Evolutionary conservation across 2,329 filamentous ascomycete species (phyloP).

Genomic region (Pseudogymnoascus sp.): DNA sequence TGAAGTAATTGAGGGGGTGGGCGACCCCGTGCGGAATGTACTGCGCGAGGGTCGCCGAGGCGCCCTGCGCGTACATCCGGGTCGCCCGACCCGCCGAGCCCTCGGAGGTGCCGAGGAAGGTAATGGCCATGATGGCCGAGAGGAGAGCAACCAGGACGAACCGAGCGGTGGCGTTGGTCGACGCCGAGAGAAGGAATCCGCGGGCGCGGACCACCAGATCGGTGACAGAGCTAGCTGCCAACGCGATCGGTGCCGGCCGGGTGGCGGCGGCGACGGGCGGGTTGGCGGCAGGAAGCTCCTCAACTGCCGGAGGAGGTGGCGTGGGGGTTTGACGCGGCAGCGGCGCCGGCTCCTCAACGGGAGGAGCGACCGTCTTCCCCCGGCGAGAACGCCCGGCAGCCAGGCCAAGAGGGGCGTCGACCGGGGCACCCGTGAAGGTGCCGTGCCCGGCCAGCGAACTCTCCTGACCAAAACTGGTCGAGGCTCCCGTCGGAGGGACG

Average conservation of each 20-base stretch:
- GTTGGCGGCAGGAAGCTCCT: not conserved
- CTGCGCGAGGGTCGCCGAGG: constrained; percentile 13
- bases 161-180: not conserved
- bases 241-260: not conserved
- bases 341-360: not conserved
- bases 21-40: constrained; percentile 20
- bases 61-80: constrained; percentile 4
- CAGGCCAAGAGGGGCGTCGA: not conserved
- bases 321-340: not conserved
- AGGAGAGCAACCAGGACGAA: not conserved
- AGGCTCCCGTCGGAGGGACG: constrained; percentile 1
- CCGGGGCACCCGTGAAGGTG: not conserved
- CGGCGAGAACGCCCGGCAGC: constrained; percentile 2
- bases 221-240: not conserved
- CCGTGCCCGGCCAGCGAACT: not conserved
- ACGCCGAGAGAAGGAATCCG: not conserved
- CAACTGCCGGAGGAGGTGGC: not conserved
- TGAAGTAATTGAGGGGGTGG: constrained; percentile 17
- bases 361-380: not conserved
- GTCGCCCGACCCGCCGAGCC: not conserved
- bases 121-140: not conserved
- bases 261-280: not conserved
- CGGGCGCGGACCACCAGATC: not conserved
- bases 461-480: constrained; percentile 4
- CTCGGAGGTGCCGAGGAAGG: not conserved